phyloP scores from a whole-genome alignment of 208 protist species.

The Acanthamoeba healyi region DNA sequence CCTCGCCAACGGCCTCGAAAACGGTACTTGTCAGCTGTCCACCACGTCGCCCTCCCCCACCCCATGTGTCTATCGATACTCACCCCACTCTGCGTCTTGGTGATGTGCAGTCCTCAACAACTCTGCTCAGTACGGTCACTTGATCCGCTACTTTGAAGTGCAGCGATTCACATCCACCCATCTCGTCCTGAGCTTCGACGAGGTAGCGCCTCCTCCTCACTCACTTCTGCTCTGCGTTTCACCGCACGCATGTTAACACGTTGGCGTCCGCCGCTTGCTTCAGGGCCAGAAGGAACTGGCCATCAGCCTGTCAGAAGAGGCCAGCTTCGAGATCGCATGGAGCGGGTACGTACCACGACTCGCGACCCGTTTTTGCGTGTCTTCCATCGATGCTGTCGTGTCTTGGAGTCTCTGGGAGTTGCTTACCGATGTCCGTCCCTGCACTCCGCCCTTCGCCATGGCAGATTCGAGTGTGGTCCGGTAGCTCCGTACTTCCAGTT shows the following conservation, averaged over 20 bases:
- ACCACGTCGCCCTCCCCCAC: too few relatives aligned
- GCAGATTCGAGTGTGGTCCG: conserved; percentile 13
- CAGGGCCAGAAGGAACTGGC: conserved; percentile 3
- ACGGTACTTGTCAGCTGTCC: neutral
- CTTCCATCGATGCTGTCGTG: too few relatives aligned
- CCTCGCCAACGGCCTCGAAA: conserved; percentile 40
- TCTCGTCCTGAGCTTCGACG: conserved; percentile 8
- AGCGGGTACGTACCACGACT: conserved; percentile 39
- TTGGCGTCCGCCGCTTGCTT: too few relatives aligned
- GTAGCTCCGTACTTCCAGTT: conserved; percentile 37
- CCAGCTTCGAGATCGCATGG: neutral
- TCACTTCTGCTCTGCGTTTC: too few relatives aligned
- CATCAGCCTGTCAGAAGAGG: conserved; percentile 38
- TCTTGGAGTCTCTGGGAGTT: neutral
- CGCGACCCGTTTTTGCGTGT: too few relatives aligned
- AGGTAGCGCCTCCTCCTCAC: neutral
- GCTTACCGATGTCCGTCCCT: neutral
- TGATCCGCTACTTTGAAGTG: conserved; percentile 29
- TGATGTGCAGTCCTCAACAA: conserved; percentile 7
- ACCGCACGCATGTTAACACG: neutral
- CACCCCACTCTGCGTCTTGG: neutral
- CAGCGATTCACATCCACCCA: conserved; percentile 1
- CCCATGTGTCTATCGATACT: neutral
- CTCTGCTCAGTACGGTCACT: neutral
- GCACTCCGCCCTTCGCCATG: neutral